Conservation (phyloP, 2,329 filamentous ascomycete genomes). For the Rutstroemia sp. region DNA sequence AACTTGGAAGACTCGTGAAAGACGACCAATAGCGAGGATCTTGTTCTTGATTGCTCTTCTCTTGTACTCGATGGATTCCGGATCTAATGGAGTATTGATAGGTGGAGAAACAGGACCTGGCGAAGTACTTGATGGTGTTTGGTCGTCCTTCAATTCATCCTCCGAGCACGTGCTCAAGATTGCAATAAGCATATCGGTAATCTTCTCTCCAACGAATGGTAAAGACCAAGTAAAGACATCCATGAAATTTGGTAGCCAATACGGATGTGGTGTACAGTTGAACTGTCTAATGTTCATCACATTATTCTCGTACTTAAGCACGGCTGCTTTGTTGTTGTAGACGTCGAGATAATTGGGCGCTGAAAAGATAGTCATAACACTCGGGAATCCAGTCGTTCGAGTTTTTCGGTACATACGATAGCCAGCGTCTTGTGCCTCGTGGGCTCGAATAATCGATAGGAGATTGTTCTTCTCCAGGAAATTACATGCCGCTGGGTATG, state of each 20-base stretch:
- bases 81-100: constrained; percentile 50
- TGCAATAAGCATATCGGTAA: constrained; percentile 98
- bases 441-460: constrained; percentile 90
- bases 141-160: constrained; percentile 89
- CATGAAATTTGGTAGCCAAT: constrained; percentile 99
- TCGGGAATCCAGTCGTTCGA: constrained; percentile 93
- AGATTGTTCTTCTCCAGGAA: constrained; percentile 99
- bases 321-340: constrained; percentile 99
- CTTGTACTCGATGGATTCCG: constrained; percentile 88
- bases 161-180: constrained; percentile 99
- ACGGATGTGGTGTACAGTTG: constrained; percentile 98
- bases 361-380: constrained; percentile 99
- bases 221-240: constrained; percentile 99
- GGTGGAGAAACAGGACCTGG: constrained; percentile 70
- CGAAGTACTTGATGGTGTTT: constrained; percentile 54
- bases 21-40: constrained; percentile 91
- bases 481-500: constrained; percentile 90
- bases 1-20: constrained; percentile 97
- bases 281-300: constrained; percentile 99
- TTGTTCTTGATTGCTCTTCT: constrained; percentile 99
- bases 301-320: constrained; percentile 99
- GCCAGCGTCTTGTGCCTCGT: constrained; percentile 96
- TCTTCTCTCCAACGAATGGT: constrained; percentile 97
- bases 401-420: constrained; percentile 99
- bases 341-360: constrained; percentile 98